These are phyloP conservation scores for Jacaranda mimosifolia DNA, from an alignment of 257 asterid genomes.

Conservation along the genomic window DNA sequence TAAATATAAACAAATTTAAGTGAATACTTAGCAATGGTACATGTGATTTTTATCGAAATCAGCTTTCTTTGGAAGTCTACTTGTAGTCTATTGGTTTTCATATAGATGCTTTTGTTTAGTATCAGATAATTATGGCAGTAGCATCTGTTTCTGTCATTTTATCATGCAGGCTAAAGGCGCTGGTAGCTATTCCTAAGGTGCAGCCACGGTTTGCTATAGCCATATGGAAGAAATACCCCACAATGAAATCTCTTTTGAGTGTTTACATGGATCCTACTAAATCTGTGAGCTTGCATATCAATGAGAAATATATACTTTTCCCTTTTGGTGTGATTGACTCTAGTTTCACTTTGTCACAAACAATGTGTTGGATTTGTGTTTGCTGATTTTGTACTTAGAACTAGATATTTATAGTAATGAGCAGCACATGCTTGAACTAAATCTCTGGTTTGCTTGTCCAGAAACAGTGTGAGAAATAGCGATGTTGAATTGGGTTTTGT, in stretches of 20 bases:
- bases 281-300: slow-evolving; percentile 63
- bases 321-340: slow-evolving; percentile 10
- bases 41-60: not conserved
- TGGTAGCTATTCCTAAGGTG: slow-evolving; percentile 91
- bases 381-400: not conserved
- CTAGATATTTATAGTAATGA: slow-evolving; percentile 5
- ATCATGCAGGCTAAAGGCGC: slow-evolving; percentile 82
- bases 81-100: slow-evolving; percentile 22
- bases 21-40: not conserved
- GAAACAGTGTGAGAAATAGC: not conserved
- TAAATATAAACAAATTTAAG: not conserved
- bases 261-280: slow-evolving; percentile 90
- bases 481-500: not conserved
- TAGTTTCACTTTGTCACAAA: slow-evolving; percentile 26
- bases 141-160: slow-evolving; percentile 19
- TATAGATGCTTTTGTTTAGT: not conserved
- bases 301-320: slow-evolving; percentile 9
- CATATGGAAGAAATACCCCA: slow-evolving; percentile 91
- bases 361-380: slow-evolving; percentile 15
- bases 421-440: not conserved
- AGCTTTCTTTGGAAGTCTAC: slow-evolving; percentile 22
- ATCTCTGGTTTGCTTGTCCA: slow-evolving; percentile 4
- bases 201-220: slow-evolving; percentile 95
- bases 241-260: slow-evolving; percentile 91
- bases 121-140: slow-evolving; percentile 8